Evolutionary conservation across 2,329 filamentous ascomycete species (phyloP), one percentile per base, ranked within the genome.

Genomic region (Ophiocordyceps camponoti-rufipedis): DNA sequence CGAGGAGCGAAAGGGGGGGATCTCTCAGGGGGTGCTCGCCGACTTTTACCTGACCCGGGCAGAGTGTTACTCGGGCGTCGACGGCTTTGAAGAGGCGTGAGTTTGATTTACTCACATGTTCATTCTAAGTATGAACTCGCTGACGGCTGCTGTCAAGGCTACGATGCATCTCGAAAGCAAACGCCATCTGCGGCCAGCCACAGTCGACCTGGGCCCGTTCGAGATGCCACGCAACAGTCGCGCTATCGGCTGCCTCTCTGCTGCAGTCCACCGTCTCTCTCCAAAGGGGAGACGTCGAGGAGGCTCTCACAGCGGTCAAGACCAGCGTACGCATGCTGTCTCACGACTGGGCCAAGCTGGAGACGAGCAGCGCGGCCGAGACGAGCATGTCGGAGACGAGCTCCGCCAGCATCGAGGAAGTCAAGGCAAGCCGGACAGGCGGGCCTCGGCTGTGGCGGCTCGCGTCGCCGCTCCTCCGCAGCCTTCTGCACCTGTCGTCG

Each of bases 361-460:
- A 77, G 51, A 49, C 44, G 19, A 51, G 47, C 23, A 47, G 47
- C 18, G 44, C 45, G 29, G 49, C 53, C 35, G 53, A 58, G 32
- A 45, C 54, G n/a, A 56, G 54, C 46, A 31, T 59, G 46, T 55
- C 56, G 14, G 59, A 57, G 5, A 49, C 52, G 29, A 62, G 55
- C 45, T 49, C 53, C 16, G 50, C 53, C 44, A 54, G 52, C 41
- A 51, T 55, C 28, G 56, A 59, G 16, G 23, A 3, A 23, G 45
- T 51, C 19, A 55, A 51, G 46, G 49, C 50, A 28, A 51, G 44
- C 2, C 54, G 51, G 32, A 47, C 58, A n/a, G 52, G 57, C 41
- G 44, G 65, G 1, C 78, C 85, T 1, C 71, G 75, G 2, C 87
- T 89, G 54, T 96, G 89, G 89, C 70, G 73, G 6, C 68, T 94